Percentiles rank a stretch among this genome's conserved stretches.
These are phyloP conservation scores for Sporisorium scitamineum DNA, from an alignment of 1,284 basidiomycete species.

Conservation along the genomic window DNA sequence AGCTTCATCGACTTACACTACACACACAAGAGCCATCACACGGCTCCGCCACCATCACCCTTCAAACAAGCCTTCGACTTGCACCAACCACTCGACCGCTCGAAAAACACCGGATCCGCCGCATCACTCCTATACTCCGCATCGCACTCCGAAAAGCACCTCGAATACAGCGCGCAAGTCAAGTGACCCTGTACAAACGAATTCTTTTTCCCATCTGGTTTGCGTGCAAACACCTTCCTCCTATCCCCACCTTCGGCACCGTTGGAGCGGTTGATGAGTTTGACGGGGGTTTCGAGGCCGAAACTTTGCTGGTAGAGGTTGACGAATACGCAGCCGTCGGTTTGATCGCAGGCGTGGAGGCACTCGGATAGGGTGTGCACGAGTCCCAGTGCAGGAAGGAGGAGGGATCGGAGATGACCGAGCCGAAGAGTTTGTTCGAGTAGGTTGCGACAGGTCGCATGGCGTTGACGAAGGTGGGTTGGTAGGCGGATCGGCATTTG, in stretches of 20 bases:
- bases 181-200: constrained; percentile 27
- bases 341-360: constrained; percentile 25
- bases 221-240: constrained; percentile 9
- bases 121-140: constrained; percentile 15
- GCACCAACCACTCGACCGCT: constrained; percentile 14
- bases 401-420: constrained; percentile 27
- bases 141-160: constrained; percentile 19
- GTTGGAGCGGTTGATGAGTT: constrained; percentile 8
- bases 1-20: neutral
- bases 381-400: constrained; percentile 37
- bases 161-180: constrained; percentile 32
- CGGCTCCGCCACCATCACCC: neutral
- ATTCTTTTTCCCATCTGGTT: constrained; percentile 30
- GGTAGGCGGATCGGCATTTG: constrained; percentile 12
- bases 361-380: constrained; percentile 11
- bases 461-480: constrained; percentile 8
- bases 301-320: constrained; percentile 38
- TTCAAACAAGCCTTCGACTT: constrained; percentile 16
- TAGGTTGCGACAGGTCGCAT: constrained; percentile 19
- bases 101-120: constrained; percentile 17
- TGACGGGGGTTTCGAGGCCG: constrained; percentile 17
- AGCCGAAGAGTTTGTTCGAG: constrained; percentile 14
- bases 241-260: neutral
- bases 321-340: constrained; percentile 26
- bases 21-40: neutral